These are phyloP conservation scores for Plasmodium gallinaceum DNA, from an alignment of 169 alveolate genomes.

Conservation along the genomic window DNA sequence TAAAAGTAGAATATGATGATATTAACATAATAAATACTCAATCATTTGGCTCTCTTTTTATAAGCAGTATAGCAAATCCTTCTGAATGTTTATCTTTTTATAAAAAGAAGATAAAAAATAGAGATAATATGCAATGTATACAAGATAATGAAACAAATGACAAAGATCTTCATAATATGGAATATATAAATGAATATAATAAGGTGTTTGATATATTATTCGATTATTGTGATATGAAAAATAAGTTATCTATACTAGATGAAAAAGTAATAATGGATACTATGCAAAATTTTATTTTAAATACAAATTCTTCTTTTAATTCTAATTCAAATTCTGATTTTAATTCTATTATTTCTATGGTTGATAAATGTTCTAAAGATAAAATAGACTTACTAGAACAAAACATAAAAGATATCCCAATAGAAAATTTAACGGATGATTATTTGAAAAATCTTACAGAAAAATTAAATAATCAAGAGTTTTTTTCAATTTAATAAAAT, in stretches of 20 bases:
- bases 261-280: constrained; percentile 55
- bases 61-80: constrained; percentile 85
- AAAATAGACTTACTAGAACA: constrained; percentile 31
- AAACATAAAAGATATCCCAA: constrained; percentile 8
- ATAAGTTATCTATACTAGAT: constrained; percentile 21
- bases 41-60: constrained; percentile 83
- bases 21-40: constrained; percentile 83
- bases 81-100: constrained; percentile 83
- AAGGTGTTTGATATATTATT: constrained; percentile 69
- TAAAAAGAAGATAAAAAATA: constrained; percentile 50
- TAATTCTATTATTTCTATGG: constrained; percentile 22
- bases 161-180: constrained; percentile 27
- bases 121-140: not conserved
- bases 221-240: constrained; percentile 42
- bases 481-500: not conserved
- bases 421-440: constrained; percentile 40
- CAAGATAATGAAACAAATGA: not conserved
- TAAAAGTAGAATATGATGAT: constrained; percentile 78
- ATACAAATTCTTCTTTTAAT: constrained; percentile 50
- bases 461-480: not conserved
- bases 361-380: constrained; percentile 5
- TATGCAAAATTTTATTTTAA: constrained; percentile 34
- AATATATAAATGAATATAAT: constrained; percentile 61
- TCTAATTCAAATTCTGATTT: constrained; percentile 44
- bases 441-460: constrained; percentile 12